A percentile compares a stretch with the other conserved stretches of the same genome.
Evolutionary conservation across 176 grass and related monocot species (phyloP).

Genomic region (Aechmea fasciata): DNA sequence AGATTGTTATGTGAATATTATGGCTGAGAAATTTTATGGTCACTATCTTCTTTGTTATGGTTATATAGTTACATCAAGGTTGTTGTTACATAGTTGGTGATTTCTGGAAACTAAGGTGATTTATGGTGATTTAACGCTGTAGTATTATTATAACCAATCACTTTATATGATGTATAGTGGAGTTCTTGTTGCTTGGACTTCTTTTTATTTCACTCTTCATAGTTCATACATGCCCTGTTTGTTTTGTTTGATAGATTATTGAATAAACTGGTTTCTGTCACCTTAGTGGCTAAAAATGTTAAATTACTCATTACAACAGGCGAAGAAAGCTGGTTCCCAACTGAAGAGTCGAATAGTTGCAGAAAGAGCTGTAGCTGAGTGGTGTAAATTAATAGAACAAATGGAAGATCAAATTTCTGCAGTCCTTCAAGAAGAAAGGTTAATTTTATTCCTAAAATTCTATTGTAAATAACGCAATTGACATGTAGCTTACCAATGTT

Average conservation of each 20-base stretch:
- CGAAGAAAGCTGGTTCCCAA: constrained; percentile 94
- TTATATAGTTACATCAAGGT: not conserved
- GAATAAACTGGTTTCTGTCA: not conserved
- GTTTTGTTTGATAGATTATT: too few relatives aligned
- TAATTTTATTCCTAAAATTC: not conserved
- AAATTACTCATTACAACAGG: constrained; percentile 29
- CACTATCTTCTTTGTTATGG: too few relatives aligned
- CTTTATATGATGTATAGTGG: too few relatives aligned
- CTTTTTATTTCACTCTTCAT: too few relatives aligned
- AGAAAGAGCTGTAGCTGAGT: constrained; percentile 75
- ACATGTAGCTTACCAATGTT: not conserved
- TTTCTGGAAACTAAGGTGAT: too few relatives aligned
- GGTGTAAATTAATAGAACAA: constrained; percentile 74
- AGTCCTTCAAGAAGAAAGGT: constrained; percentile 87
- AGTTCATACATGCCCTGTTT: too few relatives aligned
- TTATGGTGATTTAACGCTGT: too few relatives aligned
- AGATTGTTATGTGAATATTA: too few relatives aligned
- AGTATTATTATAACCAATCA: too few relatives aligned
- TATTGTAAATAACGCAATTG: not conserved
- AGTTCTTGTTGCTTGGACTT: too few relatives aligned
- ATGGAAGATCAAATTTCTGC: constrained; percentile 72
- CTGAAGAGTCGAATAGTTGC: constrained; percentile 82
- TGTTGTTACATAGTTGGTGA: too few relatives aligned
- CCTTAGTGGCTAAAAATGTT: not conserved
- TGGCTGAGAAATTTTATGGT: too few relatives aligned